A percentile compares a stretch with the other conserved stretches of the same genome.
Conservation (phyloP, 768 basidiomycete species). For the Amanita rimosa region DNA sequence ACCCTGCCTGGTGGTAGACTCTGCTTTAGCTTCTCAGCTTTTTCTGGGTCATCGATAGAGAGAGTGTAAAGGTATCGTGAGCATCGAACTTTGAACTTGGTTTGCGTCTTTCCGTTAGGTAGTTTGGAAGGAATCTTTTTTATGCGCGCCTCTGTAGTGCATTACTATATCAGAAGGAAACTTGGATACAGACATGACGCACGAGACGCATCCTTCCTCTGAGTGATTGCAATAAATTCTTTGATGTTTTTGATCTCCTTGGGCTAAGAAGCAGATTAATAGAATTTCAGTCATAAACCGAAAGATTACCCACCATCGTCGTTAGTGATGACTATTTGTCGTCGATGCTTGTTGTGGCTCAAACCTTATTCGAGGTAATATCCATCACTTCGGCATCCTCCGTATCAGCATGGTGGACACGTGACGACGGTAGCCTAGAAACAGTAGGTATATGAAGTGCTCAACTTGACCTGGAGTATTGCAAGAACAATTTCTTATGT, state of each 20-base stretch:
- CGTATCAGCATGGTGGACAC: too few species aligned
- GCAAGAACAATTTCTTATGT: too few species aligned
- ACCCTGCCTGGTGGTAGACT: constrained; percentile 86
- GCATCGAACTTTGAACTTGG: constrained; percentile 99
- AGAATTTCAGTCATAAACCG: neutral
- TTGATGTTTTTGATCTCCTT: constrained; percentile 99
- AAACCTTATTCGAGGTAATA: constrained; percentile 2
- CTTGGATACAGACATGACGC: constrained; percentile 25
- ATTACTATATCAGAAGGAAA: neutral
- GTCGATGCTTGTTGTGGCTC: neutral
- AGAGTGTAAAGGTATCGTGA: constrained; percentile 97
- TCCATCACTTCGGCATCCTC: constrained; percentile 5
- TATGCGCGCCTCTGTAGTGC: constrained; percentile 79
- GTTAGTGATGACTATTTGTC: neutral
- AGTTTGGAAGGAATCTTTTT: constrained; percentile 78
- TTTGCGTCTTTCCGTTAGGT: constrained; percentile 63
- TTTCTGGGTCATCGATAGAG: constrained; percentile 89
- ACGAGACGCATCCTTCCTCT: constrained; percentile 96
- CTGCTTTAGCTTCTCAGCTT: constrained; percentile 96
- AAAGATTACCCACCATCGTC: constrained; percentile 4
- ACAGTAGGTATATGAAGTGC: too few species aligned
- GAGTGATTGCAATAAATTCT: constrained; percentile 93
- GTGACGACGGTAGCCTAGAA: too few species aligned
- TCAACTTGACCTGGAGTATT: too few species aligned
- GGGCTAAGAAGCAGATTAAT: constrained; percentile 58